Percentiles rank a stretch among this genome's conserved stretches.
These are phyloP conservation scores for Trichoderma brevicompactum DNA, from an alignment of 2,329 filamentous ascomycete genomes.

Conservation along the genomic window DNA sequence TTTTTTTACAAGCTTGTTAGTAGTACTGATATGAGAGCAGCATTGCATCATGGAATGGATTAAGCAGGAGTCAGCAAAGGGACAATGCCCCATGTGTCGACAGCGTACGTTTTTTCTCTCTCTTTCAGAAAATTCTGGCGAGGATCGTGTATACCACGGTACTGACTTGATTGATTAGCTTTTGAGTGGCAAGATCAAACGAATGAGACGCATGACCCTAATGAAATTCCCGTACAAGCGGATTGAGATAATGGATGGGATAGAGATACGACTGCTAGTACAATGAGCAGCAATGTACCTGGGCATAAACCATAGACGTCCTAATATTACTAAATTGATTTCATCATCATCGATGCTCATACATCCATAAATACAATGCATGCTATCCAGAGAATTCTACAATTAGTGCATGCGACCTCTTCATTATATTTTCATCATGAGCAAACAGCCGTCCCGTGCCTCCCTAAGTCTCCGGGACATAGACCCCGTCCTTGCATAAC, in stretches of 20 bases:
- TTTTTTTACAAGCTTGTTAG: background rate
- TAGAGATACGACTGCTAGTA: background rate
- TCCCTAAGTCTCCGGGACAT: conserved; percentile 51
- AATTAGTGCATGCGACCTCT: background rate
- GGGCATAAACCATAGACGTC: background rate
- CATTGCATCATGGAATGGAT: conserved; percentile 98
- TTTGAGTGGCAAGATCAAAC: conserved; percentile 49
- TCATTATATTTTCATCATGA: background rate
- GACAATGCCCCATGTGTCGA: conserved; percentile 96
- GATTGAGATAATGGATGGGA: conserved; percentile 33
- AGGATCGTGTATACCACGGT: background rate
- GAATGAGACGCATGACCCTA: conserved; percentile 40
- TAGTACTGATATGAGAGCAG: conserved; percentile 49
- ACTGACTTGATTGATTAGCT: conserved; percentile 35
- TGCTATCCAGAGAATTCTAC: conserved; percentile 15
- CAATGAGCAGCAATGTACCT: background rate
- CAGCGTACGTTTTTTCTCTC: conserved; percentile 66
- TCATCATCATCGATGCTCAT: conserved; percentile 3
- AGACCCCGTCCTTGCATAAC: conserved; percentile 83
- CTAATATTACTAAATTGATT: background rate
- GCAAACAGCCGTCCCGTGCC: conserved; percentile 32
- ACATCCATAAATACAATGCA: conserved; percentile 11
- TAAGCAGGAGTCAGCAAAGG: conserved; percentile 88
- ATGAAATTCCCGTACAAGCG: conserved; percentile 38
- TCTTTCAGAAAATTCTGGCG: background rate